A percentile compares a stretch with the other conserved stretches of the same genome.
phyloP scores from a whole-genome alignment of 2,329 filamentous ascomycete genomes.

The Ceratocystis variospora region DNA sequence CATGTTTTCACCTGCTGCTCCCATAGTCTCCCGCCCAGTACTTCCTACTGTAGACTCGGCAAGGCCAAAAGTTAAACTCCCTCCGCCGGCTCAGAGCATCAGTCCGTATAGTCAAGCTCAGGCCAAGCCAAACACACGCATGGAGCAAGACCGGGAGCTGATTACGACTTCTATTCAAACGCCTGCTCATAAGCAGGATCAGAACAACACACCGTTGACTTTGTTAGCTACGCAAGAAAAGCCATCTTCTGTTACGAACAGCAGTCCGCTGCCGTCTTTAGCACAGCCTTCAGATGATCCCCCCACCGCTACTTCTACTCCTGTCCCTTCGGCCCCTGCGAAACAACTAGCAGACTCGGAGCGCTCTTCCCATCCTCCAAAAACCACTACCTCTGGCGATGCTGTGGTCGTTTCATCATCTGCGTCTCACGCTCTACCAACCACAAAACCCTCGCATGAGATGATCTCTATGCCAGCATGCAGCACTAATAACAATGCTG shows the following conservation, averaged over 20 bases:
- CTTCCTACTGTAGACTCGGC: slow-evolving; percentile 42
- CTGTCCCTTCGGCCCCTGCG: not conserved
- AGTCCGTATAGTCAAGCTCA: not conserved
- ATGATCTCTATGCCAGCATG: slow-evolving; percentile 30
- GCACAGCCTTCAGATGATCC: not conserved
- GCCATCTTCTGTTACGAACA: not conserved
- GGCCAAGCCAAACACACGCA: not conserved
- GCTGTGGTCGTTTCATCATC: slow-evolving; percentile 7
- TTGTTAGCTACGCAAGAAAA: not conserved
- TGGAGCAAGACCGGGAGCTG: not conserved
- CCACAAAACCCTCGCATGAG: slow-evolving; percentile 46
- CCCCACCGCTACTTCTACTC: not conserved
- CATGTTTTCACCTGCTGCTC: slow-evolving; percentile 68
- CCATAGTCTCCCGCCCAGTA: slow-evolving; percentile 55
- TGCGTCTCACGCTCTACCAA: not conserved
- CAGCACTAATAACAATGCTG: slow-evolving; percentile 30
- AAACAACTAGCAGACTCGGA: not conserved
- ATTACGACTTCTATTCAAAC: not conserved
- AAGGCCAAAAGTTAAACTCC: slow-evolving; percentile 70
- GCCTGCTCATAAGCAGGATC: not conserved
- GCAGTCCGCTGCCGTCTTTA: not conserved
- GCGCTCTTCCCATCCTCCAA: not conserved
- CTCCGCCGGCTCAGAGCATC: slow-evolving; percentile 37
- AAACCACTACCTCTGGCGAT: slow-evolving; percentile 7
- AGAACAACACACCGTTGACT: not conserved